Evolutionary conservation across 768 basidiomycete species (phyloP).

Genomic region (Kwoniella europaea): DNA sequence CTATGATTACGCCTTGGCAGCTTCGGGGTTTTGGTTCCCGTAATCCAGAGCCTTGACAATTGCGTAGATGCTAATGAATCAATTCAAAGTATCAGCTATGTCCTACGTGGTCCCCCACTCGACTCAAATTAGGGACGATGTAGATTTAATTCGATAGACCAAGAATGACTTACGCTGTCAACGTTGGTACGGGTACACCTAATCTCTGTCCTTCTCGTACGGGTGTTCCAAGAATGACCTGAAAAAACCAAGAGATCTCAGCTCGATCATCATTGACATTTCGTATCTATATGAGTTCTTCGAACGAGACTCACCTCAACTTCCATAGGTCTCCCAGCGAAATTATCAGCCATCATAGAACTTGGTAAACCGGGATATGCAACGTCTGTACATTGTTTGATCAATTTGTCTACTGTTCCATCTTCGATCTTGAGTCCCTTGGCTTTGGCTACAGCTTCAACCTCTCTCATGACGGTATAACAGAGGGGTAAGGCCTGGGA

Average conservation of each 20-base stretch:
- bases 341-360: conserved; percentile 53
- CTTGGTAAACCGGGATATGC: conserved; percentile 48
- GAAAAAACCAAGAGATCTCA: neutral
- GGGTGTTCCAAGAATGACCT: conserved; percentile 55
- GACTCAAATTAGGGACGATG: too few relatives aligned
- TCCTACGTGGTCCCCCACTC: too few relatives aligned
- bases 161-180: conserved; percentile 45
- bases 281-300: too few relatives aligned
- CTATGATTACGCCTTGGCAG: conserved; percentile 32
- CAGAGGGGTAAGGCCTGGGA: conserved; percentile 46
- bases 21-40: conserved; percentile 46
- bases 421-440: conserved; percentile 52
- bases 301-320: conserved; percentile 43
- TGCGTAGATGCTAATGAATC: conserved; percentile 44
- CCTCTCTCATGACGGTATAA: conserved; percentile 51
- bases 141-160: neutral
- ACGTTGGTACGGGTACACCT: conserved; percentile 47
- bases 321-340: conserved; percentile 54
- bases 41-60: conserved; percentile 55
- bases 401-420: conserved; percentile 49
- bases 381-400: conserved; percentile 53
- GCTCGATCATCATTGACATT: too few relatives aligned
- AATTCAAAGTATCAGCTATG: neutral
- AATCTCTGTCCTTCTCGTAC: conserved; percentile 47
- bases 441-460: conserved; percentile 50